phyloP scores from a whole-genome alignment of 495 filamentous ascomycete species.

The Penicillium canescens region DNA sequence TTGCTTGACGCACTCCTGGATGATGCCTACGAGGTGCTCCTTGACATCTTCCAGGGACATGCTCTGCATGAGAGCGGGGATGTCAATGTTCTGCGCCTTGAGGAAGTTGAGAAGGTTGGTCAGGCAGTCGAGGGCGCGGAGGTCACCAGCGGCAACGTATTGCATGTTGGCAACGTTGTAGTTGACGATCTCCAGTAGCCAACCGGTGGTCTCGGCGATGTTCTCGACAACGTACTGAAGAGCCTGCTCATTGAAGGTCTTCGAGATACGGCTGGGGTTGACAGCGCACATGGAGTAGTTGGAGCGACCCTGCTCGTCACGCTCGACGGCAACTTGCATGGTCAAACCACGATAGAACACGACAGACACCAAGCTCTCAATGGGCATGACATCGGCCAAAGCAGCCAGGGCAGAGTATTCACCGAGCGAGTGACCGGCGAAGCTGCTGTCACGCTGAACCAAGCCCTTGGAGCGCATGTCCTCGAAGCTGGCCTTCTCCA shows the following conservation, averaged over 20 bases:
- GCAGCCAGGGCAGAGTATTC: conserved; percentile 98
- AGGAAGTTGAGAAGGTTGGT: conserved; percentile 91
- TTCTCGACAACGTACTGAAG: conserved; percentile 93
- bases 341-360: conserved; percentile 99
- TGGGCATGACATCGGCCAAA: conserved; percentile 97
- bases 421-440: conserved; percentile 96
- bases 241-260: conserved; percentile 96
- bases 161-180: conserved; percentile 99
- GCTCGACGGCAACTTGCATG: conserved; percentile 99
- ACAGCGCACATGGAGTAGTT: conserved; percentile 99
- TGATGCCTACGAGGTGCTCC: conserved; percentile 79
- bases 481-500: conserved; percentile 99
- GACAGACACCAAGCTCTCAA: conserved; percentile 95
- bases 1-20: conserved; percentile 77
- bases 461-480: conserved; percentile 98
- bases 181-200: conserved; percentile 98
- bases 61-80: conserved; percentile 83
- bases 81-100: conserved; percentile 94
- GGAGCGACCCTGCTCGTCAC: conserved; percentile 85
- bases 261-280: conserved; percentile 94
- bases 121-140: conserved; percentile 91
- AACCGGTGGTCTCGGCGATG: conserved; percentile 86
- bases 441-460: conserved; percentile 92
- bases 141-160: conserved; percentile 96
- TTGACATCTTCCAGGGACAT: conserved; percentile 83